A percentile compares a stretch with the other conserved stretches of the same genome.
These are phyloP conservation scores for Candida ponderosae DNA, from an alignment of 805 yeast species.

Conservation along the genomic window DNA sequence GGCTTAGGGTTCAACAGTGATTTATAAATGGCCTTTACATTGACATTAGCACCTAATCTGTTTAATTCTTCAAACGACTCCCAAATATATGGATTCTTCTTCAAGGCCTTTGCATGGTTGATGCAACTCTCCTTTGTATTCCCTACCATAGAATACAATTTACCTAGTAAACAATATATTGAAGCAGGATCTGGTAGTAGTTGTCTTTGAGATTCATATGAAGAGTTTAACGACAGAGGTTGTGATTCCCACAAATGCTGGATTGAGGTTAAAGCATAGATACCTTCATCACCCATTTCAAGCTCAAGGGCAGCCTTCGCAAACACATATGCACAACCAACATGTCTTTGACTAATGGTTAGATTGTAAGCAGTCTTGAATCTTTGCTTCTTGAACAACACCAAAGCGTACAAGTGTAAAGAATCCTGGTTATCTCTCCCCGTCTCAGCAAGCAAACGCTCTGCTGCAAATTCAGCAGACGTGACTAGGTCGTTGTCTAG, in stretches of 20 bases:
- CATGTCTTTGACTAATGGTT: constrained; percentile 40
- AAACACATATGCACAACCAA: constrained; percentile 71
- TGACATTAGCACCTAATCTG: constrained; percentile 61
- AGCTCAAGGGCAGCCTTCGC: constrained; percentile 59
- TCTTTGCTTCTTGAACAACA: constrained; percentile 50
- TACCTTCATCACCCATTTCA: constrained; percentile 53
- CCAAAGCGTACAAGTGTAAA: constrained; percentile 60
- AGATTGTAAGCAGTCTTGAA: constrained; percentile 55
- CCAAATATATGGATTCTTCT: constrained; percentile 73
- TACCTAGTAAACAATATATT: constrained; percentile 61
- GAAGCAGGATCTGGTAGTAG: constrained; percentile 63
- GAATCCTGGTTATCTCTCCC: constrained; percentile 41
- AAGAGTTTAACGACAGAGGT: constrained; percentile 8
- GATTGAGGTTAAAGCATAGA: constrained; percentile 36
- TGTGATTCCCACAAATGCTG: constrained; percentile 28
- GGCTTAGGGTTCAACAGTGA: neutral
- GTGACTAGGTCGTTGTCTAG: constrained; percentile 59
- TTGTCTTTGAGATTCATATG: constrained; percentile 30
- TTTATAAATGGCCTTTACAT: constrained; percentile 47
- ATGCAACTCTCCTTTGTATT: constrained; percentile 59
- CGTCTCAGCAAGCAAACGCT: constrained; percentile 63
- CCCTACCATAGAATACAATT: constrained; percentile 49
- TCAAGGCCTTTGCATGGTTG: constrained; percentile 61
- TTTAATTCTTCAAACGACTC: constrained; percentile 79
- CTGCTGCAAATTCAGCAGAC: constrained; percentile 85